These are phyloP conservation scores for Aspergillus asperescens DNA, from an alignment of 495 filamentous ascomycete genomes.

Conservation along the genomic window DNA sequence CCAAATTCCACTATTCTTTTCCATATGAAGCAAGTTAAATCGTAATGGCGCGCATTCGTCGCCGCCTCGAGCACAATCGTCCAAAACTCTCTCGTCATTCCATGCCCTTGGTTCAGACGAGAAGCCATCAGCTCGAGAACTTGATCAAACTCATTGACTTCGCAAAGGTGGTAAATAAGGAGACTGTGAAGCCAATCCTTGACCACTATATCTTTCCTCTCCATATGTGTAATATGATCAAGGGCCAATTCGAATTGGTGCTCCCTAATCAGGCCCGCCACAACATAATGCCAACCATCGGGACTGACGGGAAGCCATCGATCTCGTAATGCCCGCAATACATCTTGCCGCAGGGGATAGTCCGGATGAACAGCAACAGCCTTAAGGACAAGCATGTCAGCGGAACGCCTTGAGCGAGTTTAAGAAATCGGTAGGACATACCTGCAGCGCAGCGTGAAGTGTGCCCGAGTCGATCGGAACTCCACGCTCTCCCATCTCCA, in stretches of 20 bases:
- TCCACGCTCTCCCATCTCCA: slow-evolving; percentile 60
- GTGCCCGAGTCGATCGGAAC: slow-evolving; percentile 58
- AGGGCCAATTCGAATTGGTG: slow-evolving; percentile 76
- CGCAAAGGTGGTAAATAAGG: slow-evolving; percentile 63
- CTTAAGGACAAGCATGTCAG: slow-evolving; percentile 30
- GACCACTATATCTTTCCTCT: slow-evolving; percentile 48
- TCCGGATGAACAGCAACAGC: slow-evolving; percentile 80
- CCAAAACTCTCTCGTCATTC: slow-evolving; percentile 53
- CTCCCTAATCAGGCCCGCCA: slow-evolving; percentile 70
- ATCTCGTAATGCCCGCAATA: slow-evolving; percentile 59
- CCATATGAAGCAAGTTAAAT: slow-evolving; percentile 62
- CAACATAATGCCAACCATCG: slow-evolving; percentile 61
- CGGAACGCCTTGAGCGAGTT: too few relatives aligned
- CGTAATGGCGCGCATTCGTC: slow-evolving; percentile 46
- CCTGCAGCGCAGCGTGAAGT: slow-evolving; percentile 69
- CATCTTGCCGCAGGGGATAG: slow-evolving; percentile 63
- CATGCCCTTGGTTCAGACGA: slow-evolving; percentile 41
- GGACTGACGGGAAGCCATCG: slow-evolving; percentile 63
- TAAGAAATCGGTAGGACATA: slow-evolving; percentile 25
- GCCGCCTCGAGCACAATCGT: slow-evolving; percentile 65
- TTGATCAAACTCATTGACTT: slow-evolving; percentile 67
- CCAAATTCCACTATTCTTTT: slow-evolving; percentile 48
- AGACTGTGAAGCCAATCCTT: slow-evolving; percentile 71
- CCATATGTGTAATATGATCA: slow-evolving; percentile 64
- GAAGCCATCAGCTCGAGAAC: slow-evolving; percentile 59